Percentiles rank a stretch among this genome's conserved stretches.
Conservation (phyloP, 192 early-diverging fungal species). For the Backusella sp. region DNA sequence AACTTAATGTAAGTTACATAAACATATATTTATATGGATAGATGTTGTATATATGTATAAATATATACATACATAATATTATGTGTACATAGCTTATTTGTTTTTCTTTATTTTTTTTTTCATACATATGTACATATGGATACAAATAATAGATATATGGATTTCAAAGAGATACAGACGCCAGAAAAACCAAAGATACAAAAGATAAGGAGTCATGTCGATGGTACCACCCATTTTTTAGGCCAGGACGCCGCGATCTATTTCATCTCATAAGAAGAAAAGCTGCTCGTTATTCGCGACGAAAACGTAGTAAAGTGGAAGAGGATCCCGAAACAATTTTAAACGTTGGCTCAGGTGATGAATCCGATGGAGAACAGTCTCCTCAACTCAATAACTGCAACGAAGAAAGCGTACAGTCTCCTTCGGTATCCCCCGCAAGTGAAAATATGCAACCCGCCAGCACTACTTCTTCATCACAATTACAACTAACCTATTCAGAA, state of each 20-base stretch:
- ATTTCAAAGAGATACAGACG: slow-evolving; percentile 49
- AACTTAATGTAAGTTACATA: slow-evolving; percentile 42
- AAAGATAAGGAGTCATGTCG: slow-evolving; percentile 43
- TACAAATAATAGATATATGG: slow-evolving; percentile 43
- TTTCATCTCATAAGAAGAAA: slow-evolving; percentile 42
- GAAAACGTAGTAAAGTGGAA: slow-evolving; percentile 11
- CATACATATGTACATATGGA: background rate
- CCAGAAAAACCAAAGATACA: slow-evolving; percentile 45
- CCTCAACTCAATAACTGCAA: background rate
- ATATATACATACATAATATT: background rate
- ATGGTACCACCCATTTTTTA: slow-evolving; percentile 46
- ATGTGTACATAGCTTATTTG: background rate
- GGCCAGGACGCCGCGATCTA: slow-evolving; percentile 40
- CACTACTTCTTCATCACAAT: slow-evolving; percentile 11
- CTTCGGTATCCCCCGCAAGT: background rate
- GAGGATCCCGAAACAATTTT: slow-evolving; percentile 20
- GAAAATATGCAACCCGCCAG: background rate
- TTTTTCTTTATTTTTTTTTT: slow-evolving; percentile 3
- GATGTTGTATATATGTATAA: background rate
- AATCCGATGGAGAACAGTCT: background rate
- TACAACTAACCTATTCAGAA: slow-evolving; percentile 10
- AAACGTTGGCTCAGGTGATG: slow-evolving; percentile 16
- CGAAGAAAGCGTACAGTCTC: background rate
- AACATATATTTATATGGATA: background rate
- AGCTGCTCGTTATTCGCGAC: slow-evolving; percentile 24